Evolutionary conservation across 176 grass and related monocot species (phyloP).

Genomic region (Poa annua): DNA sequence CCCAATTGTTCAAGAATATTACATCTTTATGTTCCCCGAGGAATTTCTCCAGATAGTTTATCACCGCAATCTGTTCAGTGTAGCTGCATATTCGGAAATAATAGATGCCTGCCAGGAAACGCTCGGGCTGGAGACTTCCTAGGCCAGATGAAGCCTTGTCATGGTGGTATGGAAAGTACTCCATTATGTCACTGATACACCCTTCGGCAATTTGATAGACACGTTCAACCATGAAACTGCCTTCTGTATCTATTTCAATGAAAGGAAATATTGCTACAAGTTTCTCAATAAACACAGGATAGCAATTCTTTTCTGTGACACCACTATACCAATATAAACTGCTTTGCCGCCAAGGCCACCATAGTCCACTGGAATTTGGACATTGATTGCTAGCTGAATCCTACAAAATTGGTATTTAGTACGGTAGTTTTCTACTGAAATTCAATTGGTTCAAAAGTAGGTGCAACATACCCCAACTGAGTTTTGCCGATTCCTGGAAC

Average conservation of each 20-base stretch:
- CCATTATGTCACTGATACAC: constrained; percentile 71
- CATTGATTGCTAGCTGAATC: constrained; percentile 97
- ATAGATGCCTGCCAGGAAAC: constrained; percentile 81
- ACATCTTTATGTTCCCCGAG: constrained; percentile 82
- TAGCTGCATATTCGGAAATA: constrained; percentile 98
- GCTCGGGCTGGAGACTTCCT: constrained; percentile 65
- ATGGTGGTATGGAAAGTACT: constrained; percentile 50
- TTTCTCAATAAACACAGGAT: constrained; percentile 9
- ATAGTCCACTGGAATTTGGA: constrained; percentile 86
- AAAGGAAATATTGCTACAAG: constrained; percentile 27
- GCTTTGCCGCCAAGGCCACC: constrained; percentile 93
- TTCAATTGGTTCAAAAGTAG: constrained; percentile 24
- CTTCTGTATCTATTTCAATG: constrained; percentile 76
- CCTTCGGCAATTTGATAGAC: constrained; percentile 94
- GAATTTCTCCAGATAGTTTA: constrained; percentile 94
- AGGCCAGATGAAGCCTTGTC: constrained; percentile 52
- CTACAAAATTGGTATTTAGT: constrained; percentile 49
- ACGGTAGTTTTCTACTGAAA: constrained; percentile 4
- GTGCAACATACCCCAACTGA: constrained; percentile 78
- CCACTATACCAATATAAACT: constrained; percentile 79
- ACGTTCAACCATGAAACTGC: constrained; percentile 95
- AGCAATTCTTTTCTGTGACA: constrained; percentile 18
- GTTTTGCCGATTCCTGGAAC: constrained; percentile 97
- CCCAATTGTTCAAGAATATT: constrained; percentile 44
- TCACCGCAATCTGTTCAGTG: constrained; percentile 91